Evolutionary conservation across 2,329 filamentous ascomycete species (phyloP).

Genomic region (Leptographium procerum): DNA sequence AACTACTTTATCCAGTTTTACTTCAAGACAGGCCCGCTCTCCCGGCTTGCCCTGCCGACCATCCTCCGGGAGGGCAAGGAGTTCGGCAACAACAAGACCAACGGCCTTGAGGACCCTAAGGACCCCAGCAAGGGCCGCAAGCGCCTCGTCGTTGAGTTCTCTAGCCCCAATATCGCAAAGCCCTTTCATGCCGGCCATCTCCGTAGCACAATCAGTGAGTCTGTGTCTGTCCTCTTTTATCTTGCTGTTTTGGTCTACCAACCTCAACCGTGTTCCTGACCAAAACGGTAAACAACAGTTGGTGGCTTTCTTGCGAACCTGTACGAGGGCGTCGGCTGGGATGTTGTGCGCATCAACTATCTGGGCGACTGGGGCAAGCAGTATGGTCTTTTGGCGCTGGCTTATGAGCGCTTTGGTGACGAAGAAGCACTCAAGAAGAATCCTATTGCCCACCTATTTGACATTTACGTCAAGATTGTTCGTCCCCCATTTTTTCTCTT

Average conservation of each 20-base stretch:
- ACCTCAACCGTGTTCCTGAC: too few relatives aligned
- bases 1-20: conserved; percentile 70
- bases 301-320: conserved; percentile 66
- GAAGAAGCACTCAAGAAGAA: conserved; percentile 60
- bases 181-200: conserved; percentile 72
- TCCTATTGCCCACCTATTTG: conserved; percentile 71
- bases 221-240: background rate
- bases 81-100: conserved; percentile 54
- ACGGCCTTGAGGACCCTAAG: conserved; percentile 49
- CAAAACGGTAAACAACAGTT: conserved; percentile 22
- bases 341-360: conserved; percentile 65
- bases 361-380: conserved; percentile 76
- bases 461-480: conserved; percentile 66
- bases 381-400: conserved; percentile 60
- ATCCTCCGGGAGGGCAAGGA: conserved; percentile 49
- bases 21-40: conserved; percentile 59
- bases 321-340: conserved; percentile 60
- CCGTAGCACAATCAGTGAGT: conserved; percentile 55
- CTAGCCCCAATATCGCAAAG: conserved; percentile 78
- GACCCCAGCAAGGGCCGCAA: conserved; percentile 52
- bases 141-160: conserved; percentile 68
- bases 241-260: background rate
- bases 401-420: conserved; percentile 63
- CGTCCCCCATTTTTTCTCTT: background rate
- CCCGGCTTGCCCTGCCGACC: conserved; percentile 54